Evolutionary conservation across 2,329 filamentous ascomycete species (phyloP).

Genomic region (Colletotrichum tropicicola): DNA sequence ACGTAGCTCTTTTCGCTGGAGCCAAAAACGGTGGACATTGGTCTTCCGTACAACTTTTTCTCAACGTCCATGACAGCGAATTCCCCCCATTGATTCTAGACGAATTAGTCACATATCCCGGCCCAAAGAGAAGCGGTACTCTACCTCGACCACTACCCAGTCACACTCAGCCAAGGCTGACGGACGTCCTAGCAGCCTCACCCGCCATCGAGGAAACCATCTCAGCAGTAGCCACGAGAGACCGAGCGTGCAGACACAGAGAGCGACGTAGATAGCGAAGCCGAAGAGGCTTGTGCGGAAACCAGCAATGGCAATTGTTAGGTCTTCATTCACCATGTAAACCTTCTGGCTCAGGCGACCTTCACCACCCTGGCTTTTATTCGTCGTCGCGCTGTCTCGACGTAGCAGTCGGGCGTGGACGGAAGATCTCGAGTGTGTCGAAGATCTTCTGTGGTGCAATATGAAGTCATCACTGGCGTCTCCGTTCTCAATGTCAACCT

Average conservation of each 20-base stretch:
- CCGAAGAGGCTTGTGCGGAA: conserved; percentile 82
- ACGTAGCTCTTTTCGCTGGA: conserved; percentile 67
- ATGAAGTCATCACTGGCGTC: conserved; percentile 55
- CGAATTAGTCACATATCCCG: conserved; percentile 18
- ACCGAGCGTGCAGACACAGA: conserved; percentile 80
- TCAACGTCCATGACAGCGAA: conserved; percentile 79
- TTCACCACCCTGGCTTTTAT: conserved; percentile 68
- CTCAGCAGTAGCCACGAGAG: conserved; percentile 85
- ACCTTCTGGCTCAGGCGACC: conserved; percentile 86
- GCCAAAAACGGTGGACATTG: conserved; percentile 73
- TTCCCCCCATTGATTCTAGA: conserved; percentile 92
- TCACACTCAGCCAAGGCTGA: conserved; percentile 77
- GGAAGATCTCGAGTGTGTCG: conserved; percentile 64
- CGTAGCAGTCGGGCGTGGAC: conserved; percentile 74
- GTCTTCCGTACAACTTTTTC: conserved; percentile 60
- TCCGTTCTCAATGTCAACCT: conserved; percentile 48
- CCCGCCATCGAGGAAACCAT: conserved; percentile 90
- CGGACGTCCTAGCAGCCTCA: conserved; percentile 76
- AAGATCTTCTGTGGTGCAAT: conserved; percentile 69
- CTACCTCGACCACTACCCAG: conserved; percentile 91
- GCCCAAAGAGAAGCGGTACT: conserved; percentile 34
- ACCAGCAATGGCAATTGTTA: conserved; percentile 92
- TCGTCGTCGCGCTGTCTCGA: conserved; percentile 75
- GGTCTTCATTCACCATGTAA: conserved; percentile 91
- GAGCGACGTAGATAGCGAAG: conserved; percentile 70